Evolutionary conservation across 306 rosid genomes (phyloP).

Genomic region (Canavalia gladiata): DNA sequence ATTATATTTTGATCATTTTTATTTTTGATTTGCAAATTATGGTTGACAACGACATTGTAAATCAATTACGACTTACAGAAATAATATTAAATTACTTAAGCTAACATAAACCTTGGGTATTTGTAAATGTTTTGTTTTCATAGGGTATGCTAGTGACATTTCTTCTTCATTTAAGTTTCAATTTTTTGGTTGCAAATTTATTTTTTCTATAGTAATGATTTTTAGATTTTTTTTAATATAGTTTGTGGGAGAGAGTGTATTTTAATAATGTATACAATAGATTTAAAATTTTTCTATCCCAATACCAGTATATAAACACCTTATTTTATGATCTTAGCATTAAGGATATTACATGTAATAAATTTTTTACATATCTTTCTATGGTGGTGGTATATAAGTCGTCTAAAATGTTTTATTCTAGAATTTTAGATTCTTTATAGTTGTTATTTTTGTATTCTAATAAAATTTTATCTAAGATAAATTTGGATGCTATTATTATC

Average conservation of each 20-base stretch:
- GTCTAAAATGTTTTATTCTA: neutral
- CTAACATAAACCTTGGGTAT: conserved; percentile 42
- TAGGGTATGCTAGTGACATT: conserved; percentile 34
- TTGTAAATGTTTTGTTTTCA: conserved; percentile 44
- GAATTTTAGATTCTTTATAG: neutral
- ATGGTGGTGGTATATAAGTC: conserved; percentile 1
- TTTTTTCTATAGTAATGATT: neutral
- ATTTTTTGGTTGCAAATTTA: conserved; percentile 21
- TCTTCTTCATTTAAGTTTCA: conserved; percentile 29
- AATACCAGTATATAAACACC: conserved; percentile 1
- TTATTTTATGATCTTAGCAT: conserved; percentile 21
- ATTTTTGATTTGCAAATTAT: conserved; percentile 65
- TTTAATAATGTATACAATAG: conserved; percentile 13
- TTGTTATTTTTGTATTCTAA: neutral
- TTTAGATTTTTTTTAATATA: neutral
- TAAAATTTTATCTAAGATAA: conserved; percentile 5
- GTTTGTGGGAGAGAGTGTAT: neutral
- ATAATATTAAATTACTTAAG: conserved; percentile 88
- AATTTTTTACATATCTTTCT: conserved; percentile 28
- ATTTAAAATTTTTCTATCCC: neutral
- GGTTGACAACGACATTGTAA: conserved; percentile 86
- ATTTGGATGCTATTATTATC: conserved; percentile 14
- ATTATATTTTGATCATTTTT: conserved; percentile 34
- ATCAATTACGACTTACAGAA: conserved; percentile 87
- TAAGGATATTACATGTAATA: neutral